Evolutionary conservation across 2,329 filamentous ascomycete genomes (phyloP), one percentile per base, ranked within the genome.

Genomic region (Daldinia sp.): DNA sequence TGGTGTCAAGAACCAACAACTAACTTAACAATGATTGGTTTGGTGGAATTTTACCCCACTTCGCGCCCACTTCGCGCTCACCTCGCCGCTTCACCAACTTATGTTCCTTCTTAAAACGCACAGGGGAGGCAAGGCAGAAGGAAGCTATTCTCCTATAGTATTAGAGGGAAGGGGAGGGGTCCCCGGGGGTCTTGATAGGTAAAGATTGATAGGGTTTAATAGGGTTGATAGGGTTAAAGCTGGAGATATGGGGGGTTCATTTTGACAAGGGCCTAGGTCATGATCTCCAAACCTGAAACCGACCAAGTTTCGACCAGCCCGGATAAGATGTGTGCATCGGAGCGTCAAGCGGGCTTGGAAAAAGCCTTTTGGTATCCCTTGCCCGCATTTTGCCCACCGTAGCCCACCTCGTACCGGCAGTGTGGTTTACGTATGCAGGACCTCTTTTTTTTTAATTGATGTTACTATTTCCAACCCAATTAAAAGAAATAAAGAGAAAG

Each of bases 261-360:
- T 59, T 33, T 33, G 60, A 73, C 70, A 72, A 64, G 73, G 73
- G 71, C 66, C 65, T 46, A 64, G 61, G 67, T 71, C 60, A 71
- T 61, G 65, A 74, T 75, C 69, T 73, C 73, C 74, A 76, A 51
- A 77, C 70, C 63, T 78, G 76, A 78, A 78, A 78, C 76, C 62
- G 69, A 70, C 70, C 68, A 70, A 69, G 76, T 78, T 78, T 78
- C 76, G 74, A 71, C 72, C 72, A 72, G 68, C 65, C 44, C 61
- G 68, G 65, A 63, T 67, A 39, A 56, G 33, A 65, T 65, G 67
- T 55, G 62, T 62, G 51, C 55, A 63, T 69, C 63, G 67, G 60
- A 58, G 57, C 60, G 60, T 69, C 50, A 61, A 68, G 58, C 58
- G 63, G 65, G 37, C 57, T 57, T 56, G 18, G 30, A 28, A 20